phyloP scores from a whole-genome alignment of 2,329 filamentous ascomycete species.

The Emergomyces pasteurianus region DNA sequence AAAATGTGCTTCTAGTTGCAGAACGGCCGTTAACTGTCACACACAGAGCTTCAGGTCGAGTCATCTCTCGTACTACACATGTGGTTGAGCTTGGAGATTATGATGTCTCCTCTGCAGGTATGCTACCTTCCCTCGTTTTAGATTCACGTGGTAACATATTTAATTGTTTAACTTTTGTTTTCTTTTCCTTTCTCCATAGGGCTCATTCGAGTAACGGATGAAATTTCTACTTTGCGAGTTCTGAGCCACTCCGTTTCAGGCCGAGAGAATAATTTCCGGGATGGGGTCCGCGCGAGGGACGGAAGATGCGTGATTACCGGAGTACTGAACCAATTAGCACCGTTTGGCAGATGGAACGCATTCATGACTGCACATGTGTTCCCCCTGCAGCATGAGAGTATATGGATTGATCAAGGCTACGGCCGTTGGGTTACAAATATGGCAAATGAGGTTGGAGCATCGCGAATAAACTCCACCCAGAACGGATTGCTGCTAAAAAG shows the following conservation, averaged over 20 bases:
- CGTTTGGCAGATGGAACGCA: conserved; percentile 3
- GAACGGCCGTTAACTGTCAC: neutral
- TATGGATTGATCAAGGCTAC: conserved; percentile 11
- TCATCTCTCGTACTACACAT: neutral
- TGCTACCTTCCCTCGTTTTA: neutral
- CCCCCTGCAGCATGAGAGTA: conserved; percentile 11
- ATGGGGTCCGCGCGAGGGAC: conserved; percentile 11
- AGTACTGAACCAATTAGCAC: conserved; percentile 4
- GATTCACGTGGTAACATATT: neutral
- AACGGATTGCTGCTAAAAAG: conserved; percentile 4
- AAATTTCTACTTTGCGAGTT: conserved; percentile 6
- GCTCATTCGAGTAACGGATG: conserved; percentile 1
- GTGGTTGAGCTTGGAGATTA: neutral
- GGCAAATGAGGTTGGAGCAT: neutral
- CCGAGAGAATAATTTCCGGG: conserved; percentile 8
- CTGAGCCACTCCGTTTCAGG: conserved; percentile 5
- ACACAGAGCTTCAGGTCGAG: neutral
- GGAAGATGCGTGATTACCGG: conserved; percentile 12
- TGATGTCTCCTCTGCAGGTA: neutral
- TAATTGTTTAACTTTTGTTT: neutral
- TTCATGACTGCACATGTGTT: conserved; percentile 16
- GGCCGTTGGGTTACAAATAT: conserved; percentile 11
- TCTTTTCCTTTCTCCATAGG: neutral
- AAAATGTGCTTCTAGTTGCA: conserved; percentile 6
- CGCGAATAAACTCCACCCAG: neutral